Percentiles rank a stretch among this genome's conserved stretches.
Conservation (phyloP, 148 eudicot genomes). For the Vaccinium myrtillus region DNA sequence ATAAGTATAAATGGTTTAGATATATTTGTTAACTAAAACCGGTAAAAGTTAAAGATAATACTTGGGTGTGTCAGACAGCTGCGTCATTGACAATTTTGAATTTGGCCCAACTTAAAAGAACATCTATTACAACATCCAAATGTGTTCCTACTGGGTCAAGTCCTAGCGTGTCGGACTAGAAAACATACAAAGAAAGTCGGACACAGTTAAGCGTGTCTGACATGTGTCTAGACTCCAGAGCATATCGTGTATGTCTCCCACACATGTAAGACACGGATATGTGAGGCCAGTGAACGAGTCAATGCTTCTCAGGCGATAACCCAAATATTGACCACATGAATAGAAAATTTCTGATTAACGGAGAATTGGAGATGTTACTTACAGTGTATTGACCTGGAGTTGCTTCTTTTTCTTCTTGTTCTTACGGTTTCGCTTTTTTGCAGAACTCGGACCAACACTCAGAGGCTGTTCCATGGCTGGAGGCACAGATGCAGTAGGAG, state of each 20-base stretch:
- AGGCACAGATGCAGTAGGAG: constrained; percentile 34
- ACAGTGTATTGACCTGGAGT: constrained; percentile 22
- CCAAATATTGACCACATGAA: background rate
- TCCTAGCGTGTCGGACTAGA: background rate
- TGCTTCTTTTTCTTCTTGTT: constrained; percentile 40
- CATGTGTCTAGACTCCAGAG: background rate
- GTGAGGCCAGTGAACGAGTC: background rate
- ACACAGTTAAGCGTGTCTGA: background rate
- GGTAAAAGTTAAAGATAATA: no score
- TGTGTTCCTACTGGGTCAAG: background rate
- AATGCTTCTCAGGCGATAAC: background rate
- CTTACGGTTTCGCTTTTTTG: constrained; percentile 28
- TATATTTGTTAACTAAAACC: no score
- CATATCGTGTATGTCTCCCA: background rate
- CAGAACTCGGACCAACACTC: constrained; percentile 22
- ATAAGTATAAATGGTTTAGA: no score
- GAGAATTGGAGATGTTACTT: constrained; percentile 17
- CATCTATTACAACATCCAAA: background rate
- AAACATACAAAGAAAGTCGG: background rate
- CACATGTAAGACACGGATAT: background rate
- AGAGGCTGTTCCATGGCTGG: constrained; percentile 25
- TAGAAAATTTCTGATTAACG: background rate
- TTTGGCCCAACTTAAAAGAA: background rate
- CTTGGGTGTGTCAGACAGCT: no score
- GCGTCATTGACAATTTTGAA: background rate